These are phyloP conservation scores for Colletotrichum sp. DNA, from an alignment of 2,329 filamentous ascomycete species.

Conservation along the genomic window DNA sequence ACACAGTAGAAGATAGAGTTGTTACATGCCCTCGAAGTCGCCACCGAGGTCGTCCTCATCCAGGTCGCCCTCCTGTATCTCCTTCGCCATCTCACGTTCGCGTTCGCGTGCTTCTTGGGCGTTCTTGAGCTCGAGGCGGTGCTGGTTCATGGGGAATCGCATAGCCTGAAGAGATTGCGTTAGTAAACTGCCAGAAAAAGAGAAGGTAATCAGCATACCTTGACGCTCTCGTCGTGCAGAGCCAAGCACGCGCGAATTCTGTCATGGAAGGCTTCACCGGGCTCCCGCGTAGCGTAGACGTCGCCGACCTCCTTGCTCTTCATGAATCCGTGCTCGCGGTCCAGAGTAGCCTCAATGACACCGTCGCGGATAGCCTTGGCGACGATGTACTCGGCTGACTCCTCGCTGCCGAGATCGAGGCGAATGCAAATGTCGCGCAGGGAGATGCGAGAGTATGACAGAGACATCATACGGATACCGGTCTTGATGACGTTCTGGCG, in stretches of 20 bases:
- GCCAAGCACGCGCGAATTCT: constrained; percentile 90
- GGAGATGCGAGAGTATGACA: constrained; percentile 97
- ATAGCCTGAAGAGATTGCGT: constrained; percentile 70
- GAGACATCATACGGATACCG: constrained; percentile 97
- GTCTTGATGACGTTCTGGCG: constrained; percentile 99
- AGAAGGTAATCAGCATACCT: constrained; percentile 58
- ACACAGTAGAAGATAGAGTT: not conserved
- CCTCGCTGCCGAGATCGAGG: constrained; percentile 90
- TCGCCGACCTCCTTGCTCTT: constrained; percentile 97
- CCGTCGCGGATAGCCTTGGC: constrained; percentile 98
- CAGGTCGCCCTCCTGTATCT: constrained; percentile 96
- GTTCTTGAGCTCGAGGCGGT: constrained; percentile 95
- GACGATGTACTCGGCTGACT: constrained; percentile 98
- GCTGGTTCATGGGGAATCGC: constrained; percentile 99
- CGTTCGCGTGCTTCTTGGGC: constrained; percentile 97
- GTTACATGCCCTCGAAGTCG: constrained; percentile 94
- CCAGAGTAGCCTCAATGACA: constrained; percentile 92
- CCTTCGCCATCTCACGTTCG: constrained; percentile 96
- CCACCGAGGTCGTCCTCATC: constrained; percentile 96
- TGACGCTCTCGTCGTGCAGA: constrained; percentile 97
- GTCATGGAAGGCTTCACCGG: constrained; percentile 96
- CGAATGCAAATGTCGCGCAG: constrained; percentile 97
- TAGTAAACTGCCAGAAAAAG: constrained; percentile 24
- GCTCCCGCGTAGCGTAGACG: constrained; percentile 94
- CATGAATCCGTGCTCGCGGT: constrained; percentile 96